Evolutionary conservation across 169 alveolate species (phyloP).

Genomic region (Sarcocystis neurona): DNA sequence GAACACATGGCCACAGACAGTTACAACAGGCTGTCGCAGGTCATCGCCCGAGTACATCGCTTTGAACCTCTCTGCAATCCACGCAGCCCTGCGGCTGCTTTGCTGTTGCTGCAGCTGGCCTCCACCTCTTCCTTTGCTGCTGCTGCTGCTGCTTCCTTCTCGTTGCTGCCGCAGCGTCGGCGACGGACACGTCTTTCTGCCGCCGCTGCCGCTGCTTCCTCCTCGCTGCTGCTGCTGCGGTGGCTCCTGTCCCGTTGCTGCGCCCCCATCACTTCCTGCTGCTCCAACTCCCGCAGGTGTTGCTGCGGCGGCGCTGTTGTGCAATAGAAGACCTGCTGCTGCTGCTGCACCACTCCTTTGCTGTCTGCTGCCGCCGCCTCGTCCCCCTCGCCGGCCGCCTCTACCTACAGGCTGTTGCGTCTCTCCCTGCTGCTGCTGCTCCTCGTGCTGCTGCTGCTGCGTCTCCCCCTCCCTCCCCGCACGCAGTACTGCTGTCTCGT

Average conservation of each 20-base stretch:
- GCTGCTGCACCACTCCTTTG: not conserved
- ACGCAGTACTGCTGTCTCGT: not conserved
- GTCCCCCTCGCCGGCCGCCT: not conserved
- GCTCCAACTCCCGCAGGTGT: too few relatives aligned
- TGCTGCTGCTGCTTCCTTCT: not conserved
- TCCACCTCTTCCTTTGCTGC: not conserved
- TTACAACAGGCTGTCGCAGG: not conserved
- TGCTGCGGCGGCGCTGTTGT: too few relatives aligned
- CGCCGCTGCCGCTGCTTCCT: not conserved
- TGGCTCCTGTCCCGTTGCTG: not conserved
- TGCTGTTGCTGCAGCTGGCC: not conserved
- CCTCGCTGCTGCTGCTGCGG: not conserved
- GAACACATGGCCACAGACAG: slow-evolving; percentile 27
- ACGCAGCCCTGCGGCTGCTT: not conserved
- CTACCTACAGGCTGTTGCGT: not conserved
- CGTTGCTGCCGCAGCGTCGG: not conserved
- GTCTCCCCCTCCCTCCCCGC: not conserved
- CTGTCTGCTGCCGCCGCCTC: not conserved
- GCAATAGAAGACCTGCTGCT: too few relatives aligned
- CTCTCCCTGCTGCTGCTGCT: not conserved
- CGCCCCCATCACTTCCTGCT: too few relatives aligned
- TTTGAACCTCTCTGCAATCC: slow-evolving; percentile 4
- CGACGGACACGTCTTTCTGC: not conserved
- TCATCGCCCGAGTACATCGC: slow-evolving; percentile 1
- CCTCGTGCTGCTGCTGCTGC: not conserved